A percentile compares a stretch with the other conserved stretches of the same genome.
Conservation (phyloP, 352 stramenopile genomes). For the Globisporangium irregulare region DNA sequence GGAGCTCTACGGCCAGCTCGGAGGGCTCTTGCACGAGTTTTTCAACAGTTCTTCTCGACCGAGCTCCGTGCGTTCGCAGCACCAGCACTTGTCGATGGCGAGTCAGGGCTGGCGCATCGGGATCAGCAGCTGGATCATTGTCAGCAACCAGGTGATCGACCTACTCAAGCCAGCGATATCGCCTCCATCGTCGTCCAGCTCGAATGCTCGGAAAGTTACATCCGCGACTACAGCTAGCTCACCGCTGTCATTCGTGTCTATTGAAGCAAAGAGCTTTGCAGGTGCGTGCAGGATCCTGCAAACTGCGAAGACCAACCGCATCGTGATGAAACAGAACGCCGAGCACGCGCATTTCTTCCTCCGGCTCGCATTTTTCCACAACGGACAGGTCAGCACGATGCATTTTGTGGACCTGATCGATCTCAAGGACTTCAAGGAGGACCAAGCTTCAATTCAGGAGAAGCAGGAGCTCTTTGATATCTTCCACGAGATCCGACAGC, state of each 20-base stretch:
- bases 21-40: constrained; percentile 46
- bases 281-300: constrained; percentile 56
- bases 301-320: constrained; percentile 69
- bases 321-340: constrained; percentile 61
- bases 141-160: constrained; percentile 61
- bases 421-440: constrained; percentile 58
- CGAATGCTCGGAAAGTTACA: background rate
- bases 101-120: constrained; percentile 39
- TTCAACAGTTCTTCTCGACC: constrained; percentile 21
- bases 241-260: constrained; percentile 42
- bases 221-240: background rate
- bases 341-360: constrained; percentile 73
- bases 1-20: constrained; percentile 58
- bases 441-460: constrained; percentile 39
- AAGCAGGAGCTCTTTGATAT: constrained; percentile 64
- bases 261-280: constrained; percentile 45
- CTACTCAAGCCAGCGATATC: constrained; percentile 33
- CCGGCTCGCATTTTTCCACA: constrained; percentile 55
- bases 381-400: constrained; percentile 61
- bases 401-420: constrained; percentile 65
- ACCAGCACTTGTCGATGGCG: background rate
- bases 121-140: constrained; percentile 71
- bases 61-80: constrained; percentile 9
- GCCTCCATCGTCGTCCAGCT: background rate
- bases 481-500: constrained; percentile 40